Evolutionary conservation across 495 filamentous ascomycete species (phyloP), one percentile per base, ranked within the genome.

Genomic region (Aspergillus haitiensis): DNA sequence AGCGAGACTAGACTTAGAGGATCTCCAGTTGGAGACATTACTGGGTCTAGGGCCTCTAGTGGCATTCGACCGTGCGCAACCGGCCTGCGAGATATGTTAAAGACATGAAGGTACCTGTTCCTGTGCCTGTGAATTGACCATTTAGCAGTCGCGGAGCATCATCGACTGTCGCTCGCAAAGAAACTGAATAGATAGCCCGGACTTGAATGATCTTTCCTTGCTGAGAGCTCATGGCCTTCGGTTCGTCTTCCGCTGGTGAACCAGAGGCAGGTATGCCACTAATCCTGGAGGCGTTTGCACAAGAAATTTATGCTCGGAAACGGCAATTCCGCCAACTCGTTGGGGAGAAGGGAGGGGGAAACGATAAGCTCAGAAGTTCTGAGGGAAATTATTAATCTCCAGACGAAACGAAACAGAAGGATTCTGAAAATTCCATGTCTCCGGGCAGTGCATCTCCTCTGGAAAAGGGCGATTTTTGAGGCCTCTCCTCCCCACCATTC

Each of bases 291-390:
- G 51, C 35, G n/a, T 21, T 6, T 40, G 51, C 35, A 54, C 42
- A 16, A 39, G 8, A 10, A 6, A 54, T 21, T 54, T 54, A 31
- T 54, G 36, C 52, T 36, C 52, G 52, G 52, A 42, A 31, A 18
- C 52, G 15, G 36, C 35, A 40, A 21, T 18, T 36, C 52, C 12
- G 7, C 36, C 9, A 15, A 10, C 52, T 47, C 52, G n/a, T 11
- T 27, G 3, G 21, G 3, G 21, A 3, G 21, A 27, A 27, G 1
- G 21, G 21, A 34, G 31, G 13, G 27, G 48, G 15, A 51, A 31
- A 7, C 21, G 21, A 51, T 51, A 34, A 51, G 48, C 10, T 32
- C 27, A 31, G 7, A 34, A 47, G 34, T 18, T 51, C 48, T 51
- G 48, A n/a, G 48, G 9, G n/a, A 51, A 32, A 33, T 51, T 11